Percentiles rank a stretch among this genome's conserved stretches.
phyloP scores from a whole-genome alignment of 768 basidiomycete species.

The Fomitopsis pulvina region DNA sequence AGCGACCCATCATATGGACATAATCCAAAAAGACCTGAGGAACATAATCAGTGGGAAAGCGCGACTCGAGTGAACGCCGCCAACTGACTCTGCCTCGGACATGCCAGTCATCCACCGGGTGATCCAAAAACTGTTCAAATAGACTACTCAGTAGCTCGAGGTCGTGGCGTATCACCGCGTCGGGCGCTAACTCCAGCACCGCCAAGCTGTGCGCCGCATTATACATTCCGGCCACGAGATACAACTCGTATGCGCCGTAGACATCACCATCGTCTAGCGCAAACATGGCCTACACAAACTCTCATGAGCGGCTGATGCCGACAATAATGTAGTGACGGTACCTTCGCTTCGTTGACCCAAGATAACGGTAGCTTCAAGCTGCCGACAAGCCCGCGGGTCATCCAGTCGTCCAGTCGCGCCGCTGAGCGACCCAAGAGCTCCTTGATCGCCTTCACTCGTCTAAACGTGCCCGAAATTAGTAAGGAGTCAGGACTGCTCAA shows the following conservation, averaged over 20 bases:
- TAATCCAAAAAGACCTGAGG: conserved; percentile 79
- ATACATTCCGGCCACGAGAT: conserved; percentile 62
- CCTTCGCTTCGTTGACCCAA: conserved; percentile 93
- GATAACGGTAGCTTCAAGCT: conserved; percentile 73
- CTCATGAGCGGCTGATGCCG: neutral
- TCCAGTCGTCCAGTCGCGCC: conserved; percentile 63
- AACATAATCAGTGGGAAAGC: no score
- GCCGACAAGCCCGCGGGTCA: conserved; percentile 60
- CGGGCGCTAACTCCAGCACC: conserved; percentile 82
- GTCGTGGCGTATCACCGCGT: conserved; percentile 63
- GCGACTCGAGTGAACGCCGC: no score
- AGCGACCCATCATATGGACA: conserved; percentile 50
- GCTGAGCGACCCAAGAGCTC: conserved; percentile 72
- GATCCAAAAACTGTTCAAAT: conserved; percentile 57
- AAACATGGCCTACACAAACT: conserved; percentile 50
- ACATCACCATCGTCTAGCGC: conserved; percentile 54
- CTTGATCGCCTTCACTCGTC: conserved; percentile 77
- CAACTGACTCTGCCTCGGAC: conserved; percentile 74
- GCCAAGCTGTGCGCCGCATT: conserved; percentile 78
- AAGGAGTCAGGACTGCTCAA: neutral
- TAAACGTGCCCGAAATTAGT: conserved; percentile 24
- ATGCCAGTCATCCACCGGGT: conserved; percentile 69
- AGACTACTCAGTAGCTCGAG: conserved; percentile 57
- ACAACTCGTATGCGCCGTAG: conserved; percentile 72
- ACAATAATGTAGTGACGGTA: conserved; percentile 22